Evolutionary conservation across 2,329 filamentous ascomycete species (phyloP), one percentile per base, ranked within the genome.

Genomic region (Emmonsia crescens): DNA sequence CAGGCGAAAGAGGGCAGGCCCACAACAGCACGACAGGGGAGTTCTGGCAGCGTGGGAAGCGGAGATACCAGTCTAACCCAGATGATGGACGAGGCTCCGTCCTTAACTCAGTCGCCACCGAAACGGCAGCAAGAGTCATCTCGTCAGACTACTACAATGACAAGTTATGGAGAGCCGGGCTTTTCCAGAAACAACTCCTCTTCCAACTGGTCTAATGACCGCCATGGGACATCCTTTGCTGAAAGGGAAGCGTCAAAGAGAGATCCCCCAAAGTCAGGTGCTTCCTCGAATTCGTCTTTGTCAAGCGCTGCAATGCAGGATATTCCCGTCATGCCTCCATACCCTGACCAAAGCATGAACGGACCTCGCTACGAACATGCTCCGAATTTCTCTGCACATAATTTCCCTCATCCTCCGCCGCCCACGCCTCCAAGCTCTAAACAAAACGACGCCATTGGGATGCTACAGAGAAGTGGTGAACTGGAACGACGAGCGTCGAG

Each of bases 401-500:
- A 60, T 29, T 63, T 65, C 56, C 66, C 70, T 40, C 80, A 83
- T 55, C 89, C 89, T 63, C 87, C 87, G 3, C 87, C 86, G 1
- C 89, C 89, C 1, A 89, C 90, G 2, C 88, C 89, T n/a, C 89
- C 90, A 2, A 86, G 87, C 31, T 89, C 91, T 59, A 89, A 89
- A 68, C 86, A 91, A 68, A 89, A 94, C 68, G 95, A 96, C 78
- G 94, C 94, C 5, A 79, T 99, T 59, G 91, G 91, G 57, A 91
- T 92, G 58, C 76, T 99, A 66, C 94, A 97, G 75, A 85, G 91
- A 74, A 92, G 92, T 40, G 93, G 93, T 24, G 92, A 96, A 67
- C 78, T 99, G 57, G 94, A 99, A 76, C 85, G 94, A 71, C 84
- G 94, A 72, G 94, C 94, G 0, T 99, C 94, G 16, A 83, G 93